These are phyloP conservation scores for Domatiomyces catenatus DNA, from an alignment of 2,329 filamentous ascomycete species.

Conservation along the genomic window DNA sequence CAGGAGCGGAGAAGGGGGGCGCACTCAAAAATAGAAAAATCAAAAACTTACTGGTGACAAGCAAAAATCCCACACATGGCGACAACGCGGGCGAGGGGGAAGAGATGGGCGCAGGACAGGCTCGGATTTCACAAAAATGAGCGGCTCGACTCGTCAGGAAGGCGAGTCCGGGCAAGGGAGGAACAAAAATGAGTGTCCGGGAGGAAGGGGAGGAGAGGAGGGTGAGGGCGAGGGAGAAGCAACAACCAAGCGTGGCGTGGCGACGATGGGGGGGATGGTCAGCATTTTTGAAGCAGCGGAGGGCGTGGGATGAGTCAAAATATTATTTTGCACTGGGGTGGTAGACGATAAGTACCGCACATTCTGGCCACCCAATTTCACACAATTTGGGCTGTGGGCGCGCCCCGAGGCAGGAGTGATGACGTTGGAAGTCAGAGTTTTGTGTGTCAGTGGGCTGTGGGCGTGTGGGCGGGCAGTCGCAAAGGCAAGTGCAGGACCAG, in stretches of 20 bases:
- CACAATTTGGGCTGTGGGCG: no score
- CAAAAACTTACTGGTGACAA: conserved; percentile 63
- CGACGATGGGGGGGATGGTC: not conserved
- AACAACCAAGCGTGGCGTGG: not conserved
- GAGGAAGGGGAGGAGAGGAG: not conserved
- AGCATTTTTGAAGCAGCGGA: not conserved
- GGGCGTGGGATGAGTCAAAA: conserved; percentile 1
- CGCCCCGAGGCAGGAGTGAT: not conserved
- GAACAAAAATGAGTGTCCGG: not conserved
- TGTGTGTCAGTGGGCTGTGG: not conserved
- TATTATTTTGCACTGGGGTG: not conserved
- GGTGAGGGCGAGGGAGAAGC: not conserved
- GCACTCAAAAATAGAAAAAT: conserved; percentile 1
- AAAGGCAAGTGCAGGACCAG: no score
- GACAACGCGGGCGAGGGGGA: conserved; percentile 17
- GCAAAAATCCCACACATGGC: conserved; percentile 96
- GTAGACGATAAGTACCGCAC: not conserved
- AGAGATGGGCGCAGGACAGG: not conserved
- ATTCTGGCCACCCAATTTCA: not conserved
- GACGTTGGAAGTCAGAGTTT: not conserved
- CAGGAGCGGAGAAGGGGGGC: conserved; percentile 5
- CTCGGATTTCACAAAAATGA: not conserved
- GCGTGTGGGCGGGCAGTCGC: no score
- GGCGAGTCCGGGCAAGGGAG: not conserved
- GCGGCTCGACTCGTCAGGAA: not conserved